phyloP scores from a whole-genome alignment of 345 rosid genomes.

The Rhodamnia argentea region DNA sequence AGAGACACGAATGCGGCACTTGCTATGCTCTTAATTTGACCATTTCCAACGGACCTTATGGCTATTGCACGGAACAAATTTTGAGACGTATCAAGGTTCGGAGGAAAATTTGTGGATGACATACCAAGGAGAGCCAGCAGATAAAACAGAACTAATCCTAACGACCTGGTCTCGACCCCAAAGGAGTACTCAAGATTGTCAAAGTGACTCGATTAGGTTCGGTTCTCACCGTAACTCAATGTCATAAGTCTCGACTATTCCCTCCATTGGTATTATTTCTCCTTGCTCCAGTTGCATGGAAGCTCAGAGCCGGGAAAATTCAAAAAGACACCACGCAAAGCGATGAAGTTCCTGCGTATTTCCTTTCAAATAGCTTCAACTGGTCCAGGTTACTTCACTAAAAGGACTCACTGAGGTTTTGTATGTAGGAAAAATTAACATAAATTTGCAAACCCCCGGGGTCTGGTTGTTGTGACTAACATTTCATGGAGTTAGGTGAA shows the following conservation, averaged over 20 bases:
- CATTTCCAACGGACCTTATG: background rate
- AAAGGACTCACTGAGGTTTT: background rate
- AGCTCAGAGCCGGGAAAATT: background rate
- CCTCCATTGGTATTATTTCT: background rate
- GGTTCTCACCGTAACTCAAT: background rate
- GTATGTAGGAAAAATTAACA: background rate
- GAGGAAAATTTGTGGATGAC: background rate
- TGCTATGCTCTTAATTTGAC: background rate
- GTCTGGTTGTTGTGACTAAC: background rate
- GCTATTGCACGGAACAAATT: background rate
- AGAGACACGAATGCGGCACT: background rate
- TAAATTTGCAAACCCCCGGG: background rate
- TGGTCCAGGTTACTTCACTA: background rate
- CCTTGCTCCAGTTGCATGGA: background rate
- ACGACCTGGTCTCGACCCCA: background rate
- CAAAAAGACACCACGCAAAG: too few species aligned
- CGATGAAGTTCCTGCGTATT: too few species aligned
- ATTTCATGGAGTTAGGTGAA: background rate
- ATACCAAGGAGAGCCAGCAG: background rate
- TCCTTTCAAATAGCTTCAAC: too few species aligned
- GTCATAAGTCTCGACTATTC: background rate
- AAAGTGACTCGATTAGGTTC: background rate
- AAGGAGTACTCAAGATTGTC: background rate
- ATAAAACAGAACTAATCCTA: background rate
- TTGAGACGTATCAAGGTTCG: background rate